phyloP scores from a whole-genome alignment of 2,329 filamentous ascomycete genomes.

The Purpureocillium takamizusanense region DNA sequence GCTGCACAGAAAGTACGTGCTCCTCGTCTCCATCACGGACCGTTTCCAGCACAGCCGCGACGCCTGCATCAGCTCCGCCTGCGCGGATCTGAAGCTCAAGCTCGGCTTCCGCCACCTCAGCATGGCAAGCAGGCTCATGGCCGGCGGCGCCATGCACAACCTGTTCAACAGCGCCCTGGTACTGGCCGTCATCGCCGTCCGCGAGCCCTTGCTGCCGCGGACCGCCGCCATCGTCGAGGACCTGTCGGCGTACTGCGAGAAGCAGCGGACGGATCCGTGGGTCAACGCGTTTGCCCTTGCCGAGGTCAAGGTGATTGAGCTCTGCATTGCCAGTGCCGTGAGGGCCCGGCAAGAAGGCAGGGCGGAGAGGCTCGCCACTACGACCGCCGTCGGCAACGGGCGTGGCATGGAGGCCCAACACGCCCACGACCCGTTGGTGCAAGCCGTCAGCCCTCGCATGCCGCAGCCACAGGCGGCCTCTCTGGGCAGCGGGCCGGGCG shows the following conservation, averaged over 20 bases:
- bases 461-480: no score
- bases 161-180: conserved; percentile 32
- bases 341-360: conserved; percentile 3
- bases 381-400: no score
- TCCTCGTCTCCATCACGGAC: conserved; percentile 29
- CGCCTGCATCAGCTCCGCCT: conserved; percentile 29
- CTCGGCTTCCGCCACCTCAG: conserved; percentile 20
- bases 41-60: conserved; percentile 28
- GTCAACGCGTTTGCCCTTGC: conserved; percentile 29
- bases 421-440: no score
- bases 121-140: conserved; percentile 22
- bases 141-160: conserved; percentile 24
- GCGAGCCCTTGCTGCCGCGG: conserved; percentile 18
- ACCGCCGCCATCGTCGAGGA: conserved; percentile 26
- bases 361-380: neutral
- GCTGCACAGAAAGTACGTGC: conserved; percentile 27
- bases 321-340: conserved; percentile 22
- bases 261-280: conserved; percentile 28
- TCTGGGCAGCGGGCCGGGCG: no score
- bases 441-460: no score
- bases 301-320: conserved; percentile 31
- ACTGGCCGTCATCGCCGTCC: conserved; percentile 19
- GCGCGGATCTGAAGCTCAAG: conserved; percentile 27
- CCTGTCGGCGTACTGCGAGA: conserved; percentile 29
- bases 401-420: no score